Evolutionary conservation across 2,329 filamentous ascomycete genomes (phyloP).

Genomic region (Lachnellula subtilissima): DNA sequence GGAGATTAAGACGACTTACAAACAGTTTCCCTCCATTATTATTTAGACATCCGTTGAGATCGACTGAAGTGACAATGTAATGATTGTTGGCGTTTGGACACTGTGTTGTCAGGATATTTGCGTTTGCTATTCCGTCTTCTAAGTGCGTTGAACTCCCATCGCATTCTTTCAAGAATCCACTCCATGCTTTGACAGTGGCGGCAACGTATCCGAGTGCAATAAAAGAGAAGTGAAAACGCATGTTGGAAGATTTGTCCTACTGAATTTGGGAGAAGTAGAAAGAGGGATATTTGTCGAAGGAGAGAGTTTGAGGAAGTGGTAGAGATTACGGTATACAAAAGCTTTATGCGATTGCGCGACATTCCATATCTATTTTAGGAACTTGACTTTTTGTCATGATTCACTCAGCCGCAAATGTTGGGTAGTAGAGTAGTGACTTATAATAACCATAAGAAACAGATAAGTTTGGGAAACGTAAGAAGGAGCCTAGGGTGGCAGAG

Average conservation of each 20-base stretch:
- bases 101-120: background rate
- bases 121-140: background rate
- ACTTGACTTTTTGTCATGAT: too few species aligned
- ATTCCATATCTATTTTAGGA: background rate
- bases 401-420: background rate
- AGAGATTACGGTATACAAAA: background rate
- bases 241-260: background rate
- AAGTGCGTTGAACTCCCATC: background rate
- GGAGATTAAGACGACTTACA: background rate
- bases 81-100: background rate
- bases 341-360: too few species aligned
- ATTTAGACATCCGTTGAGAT: conserved; percentile 1
- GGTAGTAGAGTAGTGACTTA: background rate
- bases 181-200: background rate
- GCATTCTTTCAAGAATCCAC: background rate
- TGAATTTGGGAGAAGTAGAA: background rate
- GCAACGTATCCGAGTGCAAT: background rate
- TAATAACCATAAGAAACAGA: background rate
- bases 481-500: background rate
- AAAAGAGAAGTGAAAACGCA: background rate
- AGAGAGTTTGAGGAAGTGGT: background rate
- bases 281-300: background rate
- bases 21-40: background rate
- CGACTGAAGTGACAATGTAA: background rate
- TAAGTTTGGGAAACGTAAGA: background rate